Conservation (phyloP, 2,329 filamentous ascomycete genomes). For the Furcasterigmium furcatum region DNA sequence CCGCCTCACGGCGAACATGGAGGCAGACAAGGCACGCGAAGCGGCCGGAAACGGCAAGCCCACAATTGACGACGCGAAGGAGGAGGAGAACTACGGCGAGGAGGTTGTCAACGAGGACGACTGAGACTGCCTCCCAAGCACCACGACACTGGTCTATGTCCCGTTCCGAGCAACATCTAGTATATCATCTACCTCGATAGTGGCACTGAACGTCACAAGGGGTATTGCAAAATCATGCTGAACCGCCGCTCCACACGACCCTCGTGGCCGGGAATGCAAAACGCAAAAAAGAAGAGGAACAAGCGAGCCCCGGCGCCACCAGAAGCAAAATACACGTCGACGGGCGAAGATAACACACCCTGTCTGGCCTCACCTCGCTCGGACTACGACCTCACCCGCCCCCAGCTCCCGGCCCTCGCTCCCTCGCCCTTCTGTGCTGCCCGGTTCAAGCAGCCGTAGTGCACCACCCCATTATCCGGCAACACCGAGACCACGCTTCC, state of each 20-base stretch:
- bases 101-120: constrained; percentile 69
- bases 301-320: too few species aligned
- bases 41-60: constrained; percentile 20
- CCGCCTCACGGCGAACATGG: constrained; percentile 72
- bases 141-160: too few species aligned
- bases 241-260: neutral
- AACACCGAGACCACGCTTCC: constrained; percentile 88
- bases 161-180: too few species aligned
- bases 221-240: constrained; percentile 12
- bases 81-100: constrained; percentile 83
- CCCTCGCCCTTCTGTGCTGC: constrained; percentile 32
- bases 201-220: too few species aligned
- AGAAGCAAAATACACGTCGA: too few species aligned
- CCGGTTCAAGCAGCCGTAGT: constrained; percentile 71
- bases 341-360: too few species aligned
- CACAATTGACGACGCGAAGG: constrained; percentile 49
- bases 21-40: constrained; percentile 60
- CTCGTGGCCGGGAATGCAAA: too few species aligned
- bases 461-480: constrained; percentile 77
- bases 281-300: too few species aligned
- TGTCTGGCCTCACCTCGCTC: too few species aligned
- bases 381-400: constrained; percentile 30
- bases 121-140: constrained; percentile 12
- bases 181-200: constrained; percentile 14
- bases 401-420: constrained; percentile 28